Evolutionary conservation across 371 early-diverging fungal genomes (phyloP), one percentile per base, ranked within the genome.

Genomic region (Coemansia sp.): DNA sequence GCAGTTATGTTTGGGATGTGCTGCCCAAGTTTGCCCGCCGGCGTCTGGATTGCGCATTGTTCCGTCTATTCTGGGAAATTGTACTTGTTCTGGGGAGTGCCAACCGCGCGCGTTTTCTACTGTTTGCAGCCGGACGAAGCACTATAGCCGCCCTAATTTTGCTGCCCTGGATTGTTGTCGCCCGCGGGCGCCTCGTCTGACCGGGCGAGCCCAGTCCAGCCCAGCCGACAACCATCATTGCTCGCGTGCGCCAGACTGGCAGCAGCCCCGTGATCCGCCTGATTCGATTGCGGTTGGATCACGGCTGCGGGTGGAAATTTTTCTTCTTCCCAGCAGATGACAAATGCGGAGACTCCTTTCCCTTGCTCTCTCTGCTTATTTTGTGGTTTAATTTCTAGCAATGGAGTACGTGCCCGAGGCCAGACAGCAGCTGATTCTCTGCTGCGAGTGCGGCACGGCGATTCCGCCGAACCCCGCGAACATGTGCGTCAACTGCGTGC

Each of bases 401-500:
- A 79, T 79, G 80, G 79, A 79, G 54, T 79, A 75, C 57, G 53
- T 71, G n/a, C 78, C 80, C 16, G 76, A 78, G 40, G 37, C 71
- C 10, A 62, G 63, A 37, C 62, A 79, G 68, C 80, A 79, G 72
- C 56, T 78, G 37, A 79, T 79, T 59, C 87, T 98, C 59, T 99
- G 99, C 80, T 98, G 98, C 75, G 90, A 91, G 66, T 99, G 99
- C 83, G 99, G 99, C 74, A 89, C 91, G 14, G 86, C 92, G 10
- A 98, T 98, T 69, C 89, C 94, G 52, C 99, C 99, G 55, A 98
- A 98, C 79, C 90, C 94, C 14, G 91, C 97, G 56, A 98, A 97
- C 82, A 94, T 97, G 94, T 99, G 99, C 81, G 88, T 94, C 64
- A 91, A 94, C 85, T 99, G 99, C 83, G 94, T 98, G 64, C 91